Evolutionary conservation across 352 stramenopile species (phyloP).

Genomic region (Globisporangium paddicum): DNA sequence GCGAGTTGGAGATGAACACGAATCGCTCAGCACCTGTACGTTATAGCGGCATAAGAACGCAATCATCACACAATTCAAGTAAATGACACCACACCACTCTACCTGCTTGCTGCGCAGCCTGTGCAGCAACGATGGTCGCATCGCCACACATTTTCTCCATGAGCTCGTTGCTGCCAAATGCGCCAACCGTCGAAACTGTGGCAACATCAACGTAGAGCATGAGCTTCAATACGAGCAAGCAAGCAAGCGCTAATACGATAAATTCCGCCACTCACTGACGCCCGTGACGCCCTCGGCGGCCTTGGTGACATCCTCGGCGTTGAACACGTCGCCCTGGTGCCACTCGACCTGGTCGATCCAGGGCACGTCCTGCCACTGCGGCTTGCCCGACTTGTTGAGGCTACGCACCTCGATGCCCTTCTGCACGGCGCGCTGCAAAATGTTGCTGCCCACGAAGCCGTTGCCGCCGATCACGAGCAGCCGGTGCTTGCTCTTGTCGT

Average conservation of each 20-base stretch:
- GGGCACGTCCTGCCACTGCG: slow-evolving; percentile 66
- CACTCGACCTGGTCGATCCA: slow-evolving; percentile 88
- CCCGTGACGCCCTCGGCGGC: slow-evolving; percentile 71
- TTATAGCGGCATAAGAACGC: not conserved
- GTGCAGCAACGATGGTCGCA: slow-evolving; percentile 72
- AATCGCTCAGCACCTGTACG: slow-evolving; percentile 58
- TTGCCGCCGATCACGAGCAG: slow-evolving; percentile 87
- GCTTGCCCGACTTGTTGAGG: slow-evolving; percentile 81
- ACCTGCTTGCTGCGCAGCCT: slow-evolving; percentile 69
- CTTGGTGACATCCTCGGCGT: slow-evolving; percentile 49
- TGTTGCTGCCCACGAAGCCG: slow-evolving; percentile 90
- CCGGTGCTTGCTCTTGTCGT: slow-evolving; percentile 65
- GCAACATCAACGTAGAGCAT: not conserved
- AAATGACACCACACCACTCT: not conserved
- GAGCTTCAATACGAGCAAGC: too few relatives aligned
- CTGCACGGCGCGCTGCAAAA: slow-evolving; percentile 82
- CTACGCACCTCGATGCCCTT: slow-evolving; percentile 86
- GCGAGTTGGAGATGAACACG: slow-evolving; percentile 91
- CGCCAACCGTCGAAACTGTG: slow-evolving; percentile 82
- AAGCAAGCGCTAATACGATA: too few relatives aligned
- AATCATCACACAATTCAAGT: not conserved
- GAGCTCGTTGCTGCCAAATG: slow-evolving; percentile 84
- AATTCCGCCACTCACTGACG: slow-evolving; percentile 71
- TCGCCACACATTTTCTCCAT: slow-evolving; percentile 90
- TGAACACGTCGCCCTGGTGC: slow-evolving; percentile 83